Evolutionary conservation across 2,329 filamentous ascomycete species (phyloP), one percentile per base, ranked within the genome.

Genomic region (Hymenoscyphus linearis): DNA sequence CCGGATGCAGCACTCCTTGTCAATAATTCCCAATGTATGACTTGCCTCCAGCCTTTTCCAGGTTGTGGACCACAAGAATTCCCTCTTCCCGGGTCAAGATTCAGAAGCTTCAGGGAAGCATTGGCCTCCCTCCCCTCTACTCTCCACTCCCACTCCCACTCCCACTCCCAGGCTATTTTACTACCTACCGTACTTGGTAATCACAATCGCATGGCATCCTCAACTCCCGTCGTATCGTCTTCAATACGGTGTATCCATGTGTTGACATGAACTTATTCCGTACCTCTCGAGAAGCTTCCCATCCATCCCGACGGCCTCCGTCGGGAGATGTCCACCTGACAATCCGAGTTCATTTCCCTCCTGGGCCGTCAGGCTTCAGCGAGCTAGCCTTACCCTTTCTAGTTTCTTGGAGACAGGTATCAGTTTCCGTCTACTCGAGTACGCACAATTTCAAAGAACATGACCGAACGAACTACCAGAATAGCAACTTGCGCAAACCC

Each of bases 11-110:
- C 18, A 47, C 40, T 25, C 44, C 44, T 50, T 1, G 44, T 50
- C 44, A 50, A 50, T 50, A 50, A 50, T 50, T 50, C 18, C 44
- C 44, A 22, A 25, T n/a, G 44, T 50, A 50, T 50, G 44, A 50
- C 44, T 50, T 50, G 44, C 44, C 22, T 50, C 44, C 44, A 50
- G 44, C 44, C 40, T 47, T 47, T 47, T 47, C n/a, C 40, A 47
- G 40, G 9, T 25, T 50, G 44, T n/a, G 13, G 18, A 14, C 44
- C 40, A 47, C 40, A 47, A 47, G n/a, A 47, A 13, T 22, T 18
- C 37, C 37, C 37, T 44, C 37, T 44, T n/a, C 37, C 40, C 40
- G 40, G 40, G 40, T 47, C 40, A 47, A 47, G 31, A 31, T 31
- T 31, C 31, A 31, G 31, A 50, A 50, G 18, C 18, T 50, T 50